Percentiles rank a stretch among this genome's conserved stretches.
These are phyloP conservation scores for Marasmius sp. DNA, from an alignment of 1,284 basidiomycete species.

Conservation along the genomic window DNA sequence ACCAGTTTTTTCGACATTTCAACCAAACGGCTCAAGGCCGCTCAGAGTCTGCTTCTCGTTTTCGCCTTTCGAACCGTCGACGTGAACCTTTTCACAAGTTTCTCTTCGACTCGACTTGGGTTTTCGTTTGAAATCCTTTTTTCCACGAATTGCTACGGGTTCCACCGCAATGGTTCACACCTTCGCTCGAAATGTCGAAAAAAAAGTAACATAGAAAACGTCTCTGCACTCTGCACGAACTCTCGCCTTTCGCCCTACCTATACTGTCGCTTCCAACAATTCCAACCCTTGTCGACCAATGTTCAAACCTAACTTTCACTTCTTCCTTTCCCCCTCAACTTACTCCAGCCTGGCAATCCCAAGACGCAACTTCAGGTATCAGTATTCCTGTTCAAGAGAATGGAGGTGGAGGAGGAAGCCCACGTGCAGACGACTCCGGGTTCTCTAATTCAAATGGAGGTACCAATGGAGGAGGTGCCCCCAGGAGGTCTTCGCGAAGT, in stretches of 20 bases:
- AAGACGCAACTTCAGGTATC: slow-evolving; percentile 71
- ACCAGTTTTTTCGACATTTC: slow-evolving; percentile 24
- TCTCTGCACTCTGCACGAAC: background rate
- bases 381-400: slow-evolving; percentile 65
- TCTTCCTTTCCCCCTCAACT: slow-evolving; percentile 7
- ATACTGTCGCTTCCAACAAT: background rate
- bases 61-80: slow-evolving; percentile 6
- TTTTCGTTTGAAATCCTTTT: slow-evolving; percentile 5
- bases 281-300: background rate
- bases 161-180: background rate
- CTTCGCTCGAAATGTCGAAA: slow-evolving; percentile 1
- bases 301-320: background rate
- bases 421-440: slow-evolving; percentile 32
- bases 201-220: background rate
- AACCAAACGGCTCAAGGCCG: slow-evolving; percentile 33
- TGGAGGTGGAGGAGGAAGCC: slow-evolving; percentile 36
- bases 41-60: slow-evolving; percentile 13
- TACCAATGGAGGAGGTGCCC: slow-evolving; percentile 46
- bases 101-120: slow-evolving; percentile 10
- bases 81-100: slow-evolving; percentile 2
- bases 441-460: slow-evolving; percentile 39
- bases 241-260: background rate
- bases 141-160: slow-evolving; percentile 1
- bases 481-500: slow-evolving; percentile 68
- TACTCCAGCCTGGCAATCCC: slow-evolving; percentile 71